A percentile compares a stretch with the other conserved stretches of the same genome.
Conservation (phyloP, 176 grass and related monocot species). For the Triticum aestivum region DNA sequence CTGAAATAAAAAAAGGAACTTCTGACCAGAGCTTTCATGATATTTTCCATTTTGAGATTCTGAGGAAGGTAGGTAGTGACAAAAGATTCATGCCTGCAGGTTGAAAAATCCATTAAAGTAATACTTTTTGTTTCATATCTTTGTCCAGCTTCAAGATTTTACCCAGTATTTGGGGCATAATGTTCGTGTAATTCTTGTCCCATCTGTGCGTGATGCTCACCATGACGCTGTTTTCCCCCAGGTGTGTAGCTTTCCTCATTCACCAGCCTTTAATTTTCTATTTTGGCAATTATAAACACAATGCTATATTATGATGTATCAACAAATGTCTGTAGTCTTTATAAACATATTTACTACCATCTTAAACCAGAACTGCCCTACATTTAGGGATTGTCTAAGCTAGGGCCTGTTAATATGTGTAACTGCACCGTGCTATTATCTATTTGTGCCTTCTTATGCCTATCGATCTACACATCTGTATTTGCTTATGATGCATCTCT, state of each 20-base stretch:
- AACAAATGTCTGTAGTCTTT: not conserved
- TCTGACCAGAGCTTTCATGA: slow-evolving; percentile 59
- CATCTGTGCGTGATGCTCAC: slow-evolving; percentile 92
- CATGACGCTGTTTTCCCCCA: slow-evolving; percentile 95
- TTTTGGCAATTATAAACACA: slow-evolving; percentile 11
- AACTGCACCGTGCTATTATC: not conserved
- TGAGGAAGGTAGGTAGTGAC: slow-evolving; percentile 60
- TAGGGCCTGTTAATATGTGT: not conserved
- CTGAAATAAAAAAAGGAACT: slow-evolving; percentile 84
- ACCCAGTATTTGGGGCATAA: slow-evolving; percentile 65
- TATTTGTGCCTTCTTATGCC: not conserved
- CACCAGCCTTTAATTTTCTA: not conserved
- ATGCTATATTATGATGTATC: slow-evolving; percentile 6
- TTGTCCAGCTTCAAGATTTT: slow-evolving; percentile 80
- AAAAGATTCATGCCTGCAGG: slow-evolving; percentile 11
- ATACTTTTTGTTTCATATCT: slow-evolving; percentile 10
- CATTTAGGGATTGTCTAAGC: not conserved
- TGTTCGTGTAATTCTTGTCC: slow-evolving; percentile 68
- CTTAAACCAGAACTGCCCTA: not conserved
- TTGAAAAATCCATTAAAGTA: slow-evolving; percentile 26
- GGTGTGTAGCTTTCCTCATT: slow-evolving; percentile 42
- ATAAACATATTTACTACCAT: not conserved
- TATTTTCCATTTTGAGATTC: slow-evolving; percentile 83
- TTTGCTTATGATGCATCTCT: slow-evolving; percentile 29
- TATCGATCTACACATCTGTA: slow-evolving; percentile 6